A percentile compares a stretch with the other conserved stretches of the same genome.
Conservation (phyloP, 202 grass and related monocot species). For the Brachypodium distachyon region DNA sequence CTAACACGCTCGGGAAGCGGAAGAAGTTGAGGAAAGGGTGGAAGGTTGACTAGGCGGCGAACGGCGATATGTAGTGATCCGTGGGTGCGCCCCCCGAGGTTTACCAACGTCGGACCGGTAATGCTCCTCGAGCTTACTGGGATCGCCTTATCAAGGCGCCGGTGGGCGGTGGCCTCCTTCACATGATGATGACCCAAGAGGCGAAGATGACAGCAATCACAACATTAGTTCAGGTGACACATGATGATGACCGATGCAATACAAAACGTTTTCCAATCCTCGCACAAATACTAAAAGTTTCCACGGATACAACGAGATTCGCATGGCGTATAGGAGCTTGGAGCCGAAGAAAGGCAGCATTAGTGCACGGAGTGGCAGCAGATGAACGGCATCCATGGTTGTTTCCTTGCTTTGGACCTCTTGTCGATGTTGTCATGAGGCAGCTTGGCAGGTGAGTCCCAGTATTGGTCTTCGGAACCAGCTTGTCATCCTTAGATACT, state of each 20-base stretch:
- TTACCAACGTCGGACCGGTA: too few species aligned
- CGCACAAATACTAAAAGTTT: neutral
- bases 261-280: neutral
- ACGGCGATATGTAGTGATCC: too few species aligned
- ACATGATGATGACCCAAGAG: too few species aligned
- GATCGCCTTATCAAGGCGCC: too few species aligned
- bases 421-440: slow-evolving; percentile 8
- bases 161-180: too few species aligned
- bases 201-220: too few species aligned
- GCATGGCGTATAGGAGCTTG: neutral
- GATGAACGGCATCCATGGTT: slow-evolving; percentile 51
- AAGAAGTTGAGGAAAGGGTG: too few species aligned
- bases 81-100: too few species aligned
- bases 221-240: slow-evolving; percentile 3
- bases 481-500: slow-evolving; percentile 1
- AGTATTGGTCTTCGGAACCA: slow-evolving; percentile 13
- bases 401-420: slow-evolving; percentile 42
- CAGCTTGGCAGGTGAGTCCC: slow-evolving; percentile 49
- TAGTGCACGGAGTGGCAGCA: slow-evolving; percentile 50
- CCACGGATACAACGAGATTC: slow-evolving; percentile 8
- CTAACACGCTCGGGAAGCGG: too few species aligned
- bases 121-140: too few species aligned
- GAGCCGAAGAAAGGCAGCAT: neutral
- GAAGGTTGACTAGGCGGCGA: too few species aligned
- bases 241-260: slow-evolving; percentile 14